Evolutionary conservation across 306 rosid genomes (phyloP).

Genomic region (Abrus precatorius): DNA sequence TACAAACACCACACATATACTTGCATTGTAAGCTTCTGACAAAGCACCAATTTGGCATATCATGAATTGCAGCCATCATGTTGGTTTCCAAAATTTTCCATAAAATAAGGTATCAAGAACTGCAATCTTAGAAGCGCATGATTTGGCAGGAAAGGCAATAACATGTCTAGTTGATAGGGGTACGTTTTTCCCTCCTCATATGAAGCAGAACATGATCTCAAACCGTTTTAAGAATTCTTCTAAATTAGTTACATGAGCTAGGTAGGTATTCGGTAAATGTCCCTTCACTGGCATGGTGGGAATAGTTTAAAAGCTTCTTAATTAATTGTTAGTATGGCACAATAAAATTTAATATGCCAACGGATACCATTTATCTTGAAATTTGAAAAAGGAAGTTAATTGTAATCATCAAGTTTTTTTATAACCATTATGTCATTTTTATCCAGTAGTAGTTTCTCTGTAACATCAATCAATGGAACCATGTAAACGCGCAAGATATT

Average conservation of each 20-base stretch:
- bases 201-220: conserved; percentile 53
- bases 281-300: conserved; percentile 1
- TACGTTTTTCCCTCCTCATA: conserved; percentile 49
- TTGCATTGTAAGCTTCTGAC: conserved; percentile 39
- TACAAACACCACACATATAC: conserved; percentile 14
- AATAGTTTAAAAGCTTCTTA: not conserved
- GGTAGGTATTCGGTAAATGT: conserved; percentile 43
- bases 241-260: conserved; percentile 34
- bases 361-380: not conserved
- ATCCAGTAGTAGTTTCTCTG: not conserved
- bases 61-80: conserved; percentile 41
- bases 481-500: not conserved
- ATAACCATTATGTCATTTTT: not conserved
- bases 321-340: conserved; percentile 7
- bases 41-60: conserved; percentile 53
- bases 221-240: conserved; percentile 54
- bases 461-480: not conserved
- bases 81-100: conserved; percentile 46
- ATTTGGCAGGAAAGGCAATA: conserved; percentile 60
- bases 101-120: conserved; percentile 47
- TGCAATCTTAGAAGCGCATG: conserved; percentile 48
- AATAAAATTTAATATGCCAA: not conserved
- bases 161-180: conserved; percentile 60
- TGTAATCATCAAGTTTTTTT: not conserved
- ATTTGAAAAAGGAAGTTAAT: not conserved